Conservation (phyloP, 257 asterid genomes). For the Orobanche coerulescens region DNA sequence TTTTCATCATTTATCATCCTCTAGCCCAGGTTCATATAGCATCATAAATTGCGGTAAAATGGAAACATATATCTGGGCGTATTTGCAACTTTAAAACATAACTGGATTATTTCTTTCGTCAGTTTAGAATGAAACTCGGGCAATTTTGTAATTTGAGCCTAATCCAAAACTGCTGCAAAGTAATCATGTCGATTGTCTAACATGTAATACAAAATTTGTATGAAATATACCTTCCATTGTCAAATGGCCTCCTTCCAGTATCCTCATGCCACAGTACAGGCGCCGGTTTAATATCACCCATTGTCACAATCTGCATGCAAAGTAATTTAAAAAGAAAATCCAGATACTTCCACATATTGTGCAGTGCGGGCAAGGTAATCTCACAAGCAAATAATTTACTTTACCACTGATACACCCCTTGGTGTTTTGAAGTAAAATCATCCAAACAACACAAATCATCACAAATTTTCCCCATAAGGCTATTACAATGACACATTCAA, state of each 20-base stretch:
- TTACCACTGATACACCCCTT: too few relatives aligned
- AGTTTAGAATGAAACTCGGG: not conserved
- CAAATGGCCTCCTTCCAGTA: conserved; percentile 71
- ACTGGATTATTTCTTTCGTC: not conserved
- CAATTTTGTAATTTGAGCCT: not conserved
- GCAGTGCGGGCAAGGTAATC: not conserved
- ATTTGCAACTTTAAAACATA: not conserved
- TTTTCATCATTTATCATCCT: too few relatives aligned
- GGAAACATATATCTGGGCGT: not conserved
- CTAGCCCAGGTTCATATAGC: too few relatives aligned
- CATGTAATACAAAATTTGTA: not conserved
- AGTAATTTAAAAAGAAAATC: not conserved
- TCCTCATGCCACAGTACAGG: conserved; percentile 98
- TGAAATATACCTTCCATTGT: conserved; percentile 55
- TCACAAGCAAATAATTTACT: not conserved
- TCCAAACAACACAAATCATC: too few relatives aligned
- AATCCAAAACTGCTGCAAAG: not conserved
- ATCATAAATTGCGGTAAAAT: too few relatives aligned
- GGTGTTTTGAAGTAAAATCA: not conserved
- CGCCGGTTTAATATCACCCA: conserved; percentile 72
- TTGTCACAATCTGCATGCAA: conserved; percentile 50
- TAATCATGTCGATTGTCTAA: conserved; percentile 10
- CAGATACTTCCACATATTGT: not conserved
- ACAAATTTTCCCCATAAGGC: not conserved
- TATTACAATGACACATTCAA: not conserved